Conservation (phyloP, 805 yeast genomes). For the Cyberlindnera misumaiensis region DNA sequence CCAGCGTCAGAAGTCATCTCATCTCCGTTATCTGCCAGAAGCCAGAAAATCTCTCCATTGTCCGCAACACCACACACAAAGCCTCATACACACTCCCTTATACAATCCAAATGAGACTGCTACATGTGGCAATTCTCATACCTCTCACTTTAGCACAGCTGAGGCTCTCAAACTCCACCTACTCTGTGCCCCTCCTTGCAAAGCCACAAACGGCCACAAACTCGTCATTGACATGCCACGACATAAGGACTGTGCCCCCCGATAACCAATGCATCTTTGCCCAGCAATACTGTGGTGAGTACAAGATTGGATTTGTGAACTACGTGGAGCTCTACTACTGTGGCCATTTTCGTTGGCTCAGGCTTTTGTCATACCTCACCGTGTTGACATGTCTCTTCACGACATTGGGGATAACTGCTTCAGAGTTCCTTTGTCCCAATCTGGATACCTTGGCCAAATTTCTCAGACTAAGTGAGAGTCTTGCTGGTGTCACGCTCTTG, state of each 20-base stretch:
- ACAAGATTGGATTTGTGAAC: conserved; percentile 21
- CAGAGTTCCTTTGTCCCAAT: conserved; percentile 80
- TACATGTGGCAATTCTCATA: no score
- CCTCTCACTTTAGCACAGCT: not conserved
- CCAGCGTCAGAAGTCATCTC: no score
- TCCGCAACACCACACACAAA: not conserved
- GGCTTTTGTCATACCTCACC: conserved; percentile 3
- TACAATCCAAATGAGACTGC: not conserved
- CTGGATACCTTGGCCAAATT: conserved; percentile 59
- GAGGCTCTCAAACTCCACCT: not conserved
- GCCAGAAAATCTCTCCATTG: not conserved
- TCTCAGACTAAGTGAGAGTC: conserved; percentile 63
- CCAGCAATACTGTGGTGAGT: conserved; percentile 16
- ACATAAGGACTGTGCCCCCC: conserved; percentile 9
- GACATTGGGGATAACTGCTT: conserved; percentile 72
- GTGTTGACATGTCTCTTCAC: conserved; percentile 42
- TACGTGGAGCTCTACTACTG: conserved; percentile 21
- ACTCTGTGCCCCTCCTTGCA: not conserved
- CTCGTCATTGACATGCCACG: conserved; percentile 15
- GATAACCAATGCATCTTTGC: conserved; percentile 18
- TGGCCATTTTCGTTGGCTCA: conserved; percentile 1
- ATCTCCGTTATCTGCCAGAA: conserved; percentile 1
- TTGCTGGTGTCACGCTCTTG: conserved; percentile 81
- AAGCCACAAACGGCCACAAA: not conserved
- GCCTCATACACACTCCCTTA: not conserved